Evolutionary conservation across 805 yeast genomes (phyloP).

Genomic region (Ogataea angusta): DNA sequence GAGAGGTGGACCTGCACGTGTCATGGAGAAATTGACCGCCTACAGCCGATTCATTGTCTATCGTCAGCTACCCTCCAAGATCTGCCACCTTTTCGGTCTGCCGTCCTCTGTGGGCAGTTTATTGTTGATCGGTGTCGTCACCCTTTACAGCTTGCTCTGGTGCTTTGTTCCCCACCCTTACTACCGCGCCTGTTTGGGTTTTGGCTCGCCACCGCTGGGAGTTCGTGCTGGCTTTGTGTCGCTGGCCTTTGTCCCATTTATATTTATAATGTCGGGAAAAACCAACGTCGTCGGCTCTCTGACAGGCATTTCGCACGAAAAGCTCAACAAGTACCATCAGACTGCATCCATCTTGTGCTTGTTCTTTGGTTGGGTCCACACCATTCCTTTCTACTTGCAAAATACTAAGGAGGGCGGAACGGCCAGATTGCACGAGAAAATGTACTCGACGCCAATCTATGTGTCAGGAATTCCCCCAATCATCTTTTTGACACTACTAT

Average conservation of each 20-base stretch:
- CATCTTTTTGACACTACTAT: conserved; percentile 41
- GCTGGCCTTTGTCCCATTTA: conserved; percentile 47
- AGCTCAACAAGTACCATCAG: conserved; percentile 50
- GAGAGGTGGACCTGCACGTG: background rate
- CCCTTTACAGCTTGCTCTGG: conserved; percentile 34
- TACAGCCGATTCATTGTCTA: conserved; percentile 32
- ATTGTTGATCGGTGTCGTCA: conserved; percentile 31
- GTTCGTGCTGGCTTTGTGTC: conserved; percentile 52
- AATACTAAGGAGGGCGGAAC: conserved; percentile 48
- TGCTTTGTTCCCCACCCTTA: conserved; percentile 45
- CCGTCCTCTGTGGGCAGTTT: conserved; percentile 37
- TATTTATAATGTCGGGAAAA: conserved; percentile 50
- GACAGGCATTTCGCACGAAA: conserved; percentile 56
- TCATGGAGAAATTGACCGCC: conserved; percentile 27
- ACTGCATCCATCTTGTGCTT: conserved; percentile 42
- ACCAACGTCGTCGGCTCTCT: conserved; percentile 45
- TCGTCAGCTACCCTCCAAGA: conserved; percentile 30
- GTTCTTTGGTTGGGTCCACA: conserved; percentile 46
- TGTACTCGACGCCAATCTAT: conserved; percentile 25
- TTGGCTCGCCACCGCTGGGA: conserved; percentile 59
- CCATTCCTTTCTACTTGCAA: conserved; percentile 48
- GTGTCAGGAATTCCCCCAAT: conserved; percentile 48
- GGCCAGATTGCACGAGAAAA: conserved; percentile 22
- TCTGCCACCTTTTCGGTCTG: conserved; percentile 37
- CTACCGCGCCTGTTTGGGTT: conserved; percentile 50